These are phyloP conservation scores for Misopates orontium DNA, from an alignment of 257 asterid genomes.

Conservation along the genomic window DNA sequence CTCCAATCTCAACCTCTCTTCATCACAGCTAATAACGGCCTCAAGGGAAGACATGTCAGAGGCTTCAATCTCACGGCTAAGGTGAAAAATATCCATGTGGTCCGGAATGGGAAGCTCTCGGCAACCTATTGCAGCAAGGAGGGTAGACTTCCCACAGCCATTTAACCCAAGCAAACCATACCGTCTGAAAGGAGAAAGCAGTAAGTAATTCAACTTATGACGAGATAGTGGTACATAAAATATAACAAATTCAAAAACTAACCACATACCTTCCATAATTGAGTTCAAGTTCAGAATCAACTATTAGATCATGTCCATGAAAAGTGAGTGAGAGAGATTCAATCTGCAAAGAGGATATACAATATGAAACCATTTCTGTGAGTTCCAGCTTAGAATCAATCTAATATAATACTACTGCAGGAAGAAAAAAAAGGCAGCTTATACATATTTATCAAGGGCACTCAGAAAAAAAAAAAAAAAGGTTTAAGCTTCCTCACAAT, in stretches of 20 bases:
- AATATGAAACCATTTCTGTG: too few species aligned
- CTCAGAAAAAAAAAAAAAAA: too few species aligned
- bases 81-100: slow-evolving; percentile 96
- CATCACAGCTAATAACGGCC: slow-evolving; percentile 95
- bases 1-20: slow-evolving; percentile 82
- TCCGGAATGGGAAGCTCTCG: slow-evolving; percentile 98
- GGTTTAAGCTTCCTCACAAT: too few species aligned
- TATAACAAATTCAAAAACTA: background rate
- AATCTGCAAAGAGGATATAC: slow-evolving; percentile 52
- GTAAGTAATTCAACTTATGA: slow-evolving; percentile 12
- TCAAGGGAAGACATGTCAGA: slow-evolving; percentile 94
- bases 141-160: slow-evolving; percentile 98
- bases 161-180: slow-evolving; percentile 96
- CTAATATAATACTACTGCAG: too few species aligned
- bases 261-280: slow-evolving; percentile 78
- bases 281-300: slow-evolving; percentile 90
- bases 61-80: slow-evolving; percentile 91
- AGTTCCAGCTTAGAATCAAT: too few species aligned
- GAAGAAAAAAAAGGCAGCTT: too few species aligned
- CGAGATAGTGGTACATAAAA: background rate
- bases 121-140: slow-evolving; percentile 82
- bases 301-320: slow-evolving; percentile 94
- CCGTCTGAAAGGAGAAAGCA: slow-evolving; percentile 52
- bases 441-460: too few species aligned
- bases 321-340: slow-evolving; percentile 95